Evolutionary conservation across 208 protist genomes (phyloP).

Genomic region (Trypanosoma mega): DNA sequence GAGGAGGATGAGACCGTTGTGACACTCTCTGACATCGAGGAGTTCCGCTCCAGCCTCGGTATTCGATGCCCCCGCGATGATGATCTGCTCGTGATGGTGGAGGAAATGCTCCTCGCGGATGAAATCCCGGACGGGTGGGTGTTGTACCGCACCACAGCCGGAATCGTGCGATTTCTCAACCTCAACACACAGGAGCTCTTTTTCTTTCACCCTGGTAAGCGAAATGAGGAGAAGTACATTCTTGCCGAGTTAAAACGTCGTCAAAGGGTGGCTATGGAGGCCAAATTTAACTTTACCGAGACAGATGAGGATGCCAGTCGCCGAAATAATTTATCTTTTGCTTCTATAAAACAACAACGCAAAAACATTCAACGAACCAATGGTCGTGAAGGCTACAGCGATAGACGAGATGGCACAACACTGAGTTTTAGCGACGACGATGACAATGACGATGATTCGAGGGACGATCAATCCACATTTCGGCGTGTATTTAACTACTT

Average conservation of each 20-base stretch:
- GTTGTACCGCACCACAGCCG: slow-evolving; percentile 83
- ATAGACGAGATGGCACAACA: no score
- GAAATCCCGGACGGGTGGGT: slow-evolving; percentile 87
- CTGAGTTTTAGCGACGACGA: slow-evolving; percentile 15
- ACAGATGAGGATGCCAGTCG: slow-evolving; percentile 40
- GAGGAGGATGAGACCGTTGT: slow-evolving; percentile 68
- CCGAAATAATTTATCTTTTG: not conserved
- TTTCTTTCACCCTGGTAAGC: slow-evolving; percentile 79
- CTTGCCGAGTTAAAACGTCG: slow-evolving; percentile 62
- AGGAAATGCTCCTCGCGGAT: slow-evolving; percentile 84
- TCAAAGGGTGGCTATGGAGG: slow-evolving; percentile 73
- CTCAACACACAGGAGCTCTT: slow-evolving; percentile 88
- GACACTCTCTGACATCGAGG: slow-evolving; percentile 76
- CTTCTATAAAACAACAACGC: not conserved
- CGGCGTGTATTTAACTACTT: slow-evolving; percentile 30
- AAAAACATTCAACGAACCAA: not conserved
- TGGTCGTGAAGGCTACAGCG: not conserved
- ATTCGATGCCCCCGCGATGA: slow-evolving; percentile 82
- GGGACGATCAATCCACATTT: slow-evolving; percentile 30
- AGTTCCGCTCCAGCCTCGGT: slow-evolving; percentile 84
- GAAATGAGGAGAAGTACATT: slow-evolving; percentile 63
- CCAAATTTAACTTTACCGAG: slow-evolving; percentile 70
- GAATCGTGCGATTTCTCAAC: slow-evolving; percentile 88
- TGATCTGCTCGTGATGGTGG: slow-evolving; percentile 75
- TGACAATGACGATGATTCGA: slow-evolving; percentile 4